Base-by-base conservation (phyloP, 208 protist species). In the Kentomonas sorsogonicus region DNA sequence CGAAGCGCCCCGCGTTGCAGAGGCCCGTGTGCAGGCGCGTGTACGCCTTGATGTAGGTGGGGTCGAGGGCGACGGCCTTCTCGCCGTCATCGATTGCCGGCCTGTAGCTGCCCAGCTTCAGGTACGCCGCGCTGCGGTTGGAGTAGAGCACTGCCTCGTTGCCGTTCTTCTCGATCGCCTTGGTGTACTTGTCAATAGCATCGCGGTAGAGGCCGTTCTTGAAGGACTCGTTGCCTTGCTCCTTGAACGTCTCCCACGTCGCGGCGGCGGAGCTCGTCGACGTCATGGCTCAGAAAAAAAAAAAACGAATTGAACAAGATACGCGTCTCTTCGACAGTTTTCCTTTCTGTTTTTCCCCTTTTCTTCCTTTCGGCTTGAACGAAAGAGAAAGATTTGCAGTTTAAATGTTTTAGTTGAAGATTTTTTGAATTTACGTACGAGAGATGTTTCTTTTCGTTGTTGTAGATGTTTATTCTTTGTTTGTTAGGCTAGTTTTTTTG, bases 101-200 rank as follows among this genome's bases (percentile, higher is more conserved):
- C 9, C 62, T 41, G 60, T 77, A 88, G 33, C 90, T 66, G 0
- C 60, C 60, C 39, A 76, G 61, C 45, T 89, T 72, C 25, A 90
- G 63, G 68, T 93, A 91, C 48, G 78, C 83, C 33, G 94, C 93
- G 39, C 83, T 92, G 51, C 96, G 79, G 72, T 98, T 98, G 38
- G 83, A 94, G 66, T 90, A 96, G 16, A 97, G 69, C 18, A 96
- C 81, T 25, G 96, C 69, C 67, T 83, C 69, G 15, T 58, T 38
- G 18, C 60, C 52, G 11, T 84, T 77, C 0, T 61, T 54, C 20
- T 83, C 67, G 61, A 98, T 93, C 11, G 89, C 96, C 30, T 80
- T 59, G 27, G 72, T 86, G 58, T 97, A 98, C 23, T 77, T 64
- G 18, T 74, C 46, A 29, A 97, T 66, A 3, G 96, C 94, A 41